Base-by-base conservation (phyloP, 2,329 filamentous ascomycete species). In the Ophiostoma angusticollis region DNA sequence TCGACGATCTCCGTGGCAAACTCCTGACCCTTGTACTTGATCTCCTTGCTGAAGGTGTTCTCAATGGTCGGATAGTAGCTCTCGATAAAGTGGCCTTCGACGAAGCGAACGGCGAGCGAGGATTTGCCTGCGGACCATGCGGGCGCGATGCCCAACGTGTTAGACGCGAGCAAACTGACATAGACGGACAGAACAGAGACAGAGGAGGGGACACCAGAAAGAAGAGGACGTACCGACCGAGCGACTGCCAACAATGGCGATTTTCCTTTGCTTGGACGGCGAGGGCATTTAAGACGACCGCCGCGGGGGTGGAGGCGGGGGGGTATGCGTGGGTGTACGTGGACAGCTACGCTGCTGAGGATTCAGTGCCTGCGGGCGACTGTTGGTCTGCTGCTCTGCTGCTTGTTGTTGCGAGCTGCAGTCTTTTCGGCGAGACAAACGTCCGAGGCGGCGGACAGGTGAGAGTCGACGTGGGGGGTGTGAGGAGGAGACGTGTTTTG, bases 61-160 rank as follows among this genome's bases (percentile, higher is more conserved):
- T 98, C 91, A 54, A 98, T 96, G 29, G 91, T 98, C 25, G 91
- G 91, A 60, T 98, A 98, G 64, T 98, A 98, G 61, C 84, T 93
- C 61, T 98, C 91, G 55, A 98, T 89, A 57, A 98, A 98, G 64
- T 94, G 87, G 46, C 86, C 86, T 58, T 98, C 91, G 56, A 95
- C 89, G 56, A 91, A 96, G 57, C 89, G 89, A 34, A 96, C 91
- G 11, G 91, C 93, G 49, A 98, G 77, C 39, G 89, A 96, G 17
- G 86, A 95, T 70, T 98, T 98, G 61, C 91, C 91, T 96, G 53
- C 4, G 8, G 9, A n/a, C n/a, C n/a, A n/a, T n/a, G n/a, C n/a
- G 9, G 34, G 12, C 17, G 29, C 16, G 37, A 21, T 16, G 11
- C 11, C 6, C 3, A 4, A 12, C 6, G 22, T 17, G 25, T 28